Percentiles rank a stretch among this genome's conserved stretches.
These are phyloP conservation scores for Kockovaella imperatae DNA, from an alignment of 768 basidiomycete genomes.

Conservation along the genomic window DNA sequence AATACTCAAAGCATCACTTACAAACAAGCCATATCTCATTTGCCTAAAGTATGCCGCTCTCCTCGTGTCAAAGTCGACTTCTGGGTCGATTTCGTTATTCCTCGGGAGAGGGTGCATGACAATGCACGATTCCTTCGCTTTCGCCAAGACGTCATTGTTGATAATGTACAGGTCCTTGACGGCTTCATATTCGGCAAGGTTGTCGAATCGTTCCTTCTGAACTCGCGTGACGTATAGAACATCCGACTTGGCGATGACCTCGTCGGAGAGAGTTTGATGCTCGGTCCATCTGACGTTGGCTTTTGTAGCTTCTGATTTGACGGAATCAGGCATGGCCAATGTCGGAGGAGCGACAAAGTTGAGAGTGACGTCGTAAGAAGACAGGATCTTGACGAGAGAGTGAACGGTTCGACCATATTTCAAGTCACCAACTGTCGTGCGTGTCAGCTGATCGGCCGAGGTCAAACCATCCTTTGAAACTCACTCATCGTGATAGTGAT, in stretches of 20 bases:
- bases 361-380: constrained; percentile 77
- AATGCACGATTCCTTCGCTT: constrained; percentile 94
- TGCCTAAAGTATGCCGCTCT: constrained; percentile 96
- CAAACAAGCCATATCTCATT: constrained; percentile 96
- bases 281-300: constrained; percentile 71
- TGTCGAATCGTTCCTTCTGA: constrained; percentile 86
- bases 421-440: constrained; percentile 66
- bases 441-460: background rate
- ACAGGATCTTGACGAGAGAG: constrained; percentile 83
- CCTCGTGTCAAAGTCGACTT: constrained; percentile 91
- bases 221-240: constrained; percentile 94
- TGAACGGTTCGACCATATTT: constrained; percentile 98
- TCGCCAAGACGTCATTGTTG: constrained; percentile 84
- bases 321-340: constrained; percentile 78
- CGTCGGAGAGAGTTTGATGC: constrained; percentile 81
- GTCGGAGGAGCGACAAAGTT: constrained; percentile 89
- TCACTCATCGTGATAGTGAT: constrained; percentile 59
- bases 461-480: constrained; percentile 6
- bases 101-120: constrained; percentile 99
- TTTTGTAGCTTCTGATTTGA: constrained; percentile 73
- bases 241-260: constrained; percentile 84
- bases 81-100: constrained; percentile 95
- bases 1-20: constrained; percentile 48
- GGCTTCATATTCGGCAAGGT: constrained; percentile 71
- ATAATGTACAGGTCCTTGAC: constrained; percentile 89